phyloP scores from a whole-genome alignment of 495 filamentous ascomycete genomes.

The Patellaria atrata region DNA sequence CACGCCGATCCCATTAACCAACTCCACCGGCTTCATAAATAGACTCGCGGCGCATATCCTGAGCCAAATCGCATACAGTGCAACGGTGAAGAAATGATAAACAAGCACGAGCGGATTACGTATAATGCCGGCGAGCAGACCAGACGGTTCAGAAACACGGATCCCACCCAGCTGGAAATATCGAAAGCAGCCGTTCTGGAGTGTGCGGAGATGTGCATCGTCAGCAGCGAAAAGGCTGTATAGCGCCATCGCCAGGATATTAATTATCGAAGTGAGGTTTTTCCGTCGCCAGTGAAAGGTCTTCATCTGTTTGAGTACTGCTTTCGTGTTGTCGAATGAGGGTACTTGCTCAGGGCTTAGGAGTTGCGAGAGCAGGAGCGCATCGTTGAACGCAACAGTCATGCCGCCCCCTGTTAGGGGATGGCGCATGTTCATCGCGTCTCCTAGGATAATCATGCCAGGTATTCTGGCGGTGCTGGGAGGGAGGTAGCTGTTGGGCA shows the following conservation, averaged over 20 bases:
- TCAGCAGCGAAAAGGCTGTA: slow-evolving; percentile 84
- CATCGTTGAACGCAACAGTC: slow-evolving; percentile 90
- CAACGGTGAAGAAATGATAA: slow-evolving; percentile 89
- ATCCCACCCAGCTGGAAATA: slow-evolving; percentile 73
- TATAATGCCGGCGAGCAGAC: slow-evolving; percentile 73
- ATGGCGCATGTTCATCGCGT: slow-evolving; percentile 95
- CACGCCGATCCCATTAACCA: slow-evolving; percentile 10
- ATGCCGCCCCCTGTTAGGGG: slow-evolving; percentile 89
- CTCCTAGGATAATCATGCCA: slow-evolving; percentile 71
- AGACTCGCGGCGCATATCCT: slow-evolving; percentile 1
- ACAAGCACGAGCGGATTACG: slow-evolving; percentile 64
- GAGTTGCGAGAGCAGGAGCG: slow-evolving; percentile 54
- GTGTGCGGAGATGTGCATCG: slow-evolving; percentile 55
- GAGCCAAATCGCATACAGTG: slow-evolving; percentile 76
- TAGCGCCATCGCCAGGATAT: slow-evolving; percentile 85
- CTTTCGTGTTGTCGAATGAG: slow-evolving; percentile 46
- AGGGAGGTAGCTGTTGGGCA: slow-evolving; percentile 91
- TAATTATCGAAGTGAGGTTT: slow-evolving; percentile 68
- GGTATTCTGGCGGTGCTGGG: slow-evolving; percentile 52
- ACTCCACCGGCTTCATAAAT: slow-evolving; percentile 8
- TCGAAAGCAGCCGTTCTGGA: slow-evolving; percentile 82
- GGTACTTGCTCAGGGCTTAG: slow-evolving; percentile 53
- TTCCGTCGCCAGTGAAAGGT: slow-evolving; percentile 84
- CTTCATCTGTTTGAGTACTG: slow-evolving; percentile 53
- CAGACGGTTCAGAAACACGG: slow-evolving; percentile 60